These are phyloP conservation scores for Andrographis paniculata DNA, from an alignment of 305 asterid species.

Conservation along the genomic window DNA sequence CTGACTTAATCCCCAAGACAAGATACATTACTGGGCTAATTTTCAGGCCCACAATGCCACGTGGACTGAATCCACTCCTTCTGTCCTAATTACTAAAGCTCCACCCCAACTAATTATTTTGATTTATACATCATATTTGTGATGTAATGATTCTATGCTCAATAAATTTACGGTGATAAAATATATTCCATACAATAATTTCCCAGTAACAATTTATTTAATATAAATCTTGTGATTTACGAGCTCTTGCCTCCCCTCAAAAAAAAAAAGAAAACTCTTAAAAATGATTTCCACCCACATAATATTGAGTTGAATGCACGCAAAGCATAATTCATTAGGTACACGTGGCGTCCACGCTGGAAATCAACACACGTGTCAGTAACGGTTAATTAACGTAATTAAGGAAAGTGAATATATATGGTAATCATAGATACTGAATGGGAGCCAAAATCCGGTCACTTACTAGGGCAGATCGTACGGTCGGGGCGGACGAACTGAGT, in stretches of 20 bases:
- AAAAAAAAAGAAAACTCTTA: no score
- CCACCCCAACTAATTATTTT: background rate
- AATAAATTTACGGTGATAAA: no score
- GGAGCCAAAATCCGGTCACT: background rate
- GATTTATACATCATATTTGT: no score
- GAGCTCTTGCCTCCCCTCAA: no score
- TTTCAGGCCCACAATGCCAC: background rate
- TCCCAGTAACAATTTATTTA: no score
- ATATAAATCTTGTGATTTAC: no score
- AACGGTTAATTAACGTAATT: background rate
- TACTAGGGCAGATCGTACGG: background rate
- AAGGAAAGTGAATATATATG: background rate
- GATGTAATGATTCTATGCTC: no score
- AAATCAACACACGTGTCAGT: background rate
- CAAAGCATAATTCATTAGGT: background rate
- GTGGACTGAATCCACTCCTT: background rate
- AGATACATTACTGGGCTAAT: no score
- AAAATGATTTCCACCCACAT: background rate
- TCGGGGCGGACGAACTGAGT: background rate
- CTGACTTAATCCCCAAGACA: no score
- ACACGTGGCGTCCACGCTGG: slow-evolving; percentile 1
- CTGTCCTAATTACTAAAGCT: background rate
- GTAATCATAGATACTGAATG: background rate
- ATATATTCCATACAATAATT: no score
- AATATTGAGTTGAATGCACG: background rate